A percentile compares a stretch with the other conserved stretches of the same genome.
Evolutionary conservation across 768 basidiomycete species (phyloP).

Genomic region (Termitomyces sp.): DNA sequence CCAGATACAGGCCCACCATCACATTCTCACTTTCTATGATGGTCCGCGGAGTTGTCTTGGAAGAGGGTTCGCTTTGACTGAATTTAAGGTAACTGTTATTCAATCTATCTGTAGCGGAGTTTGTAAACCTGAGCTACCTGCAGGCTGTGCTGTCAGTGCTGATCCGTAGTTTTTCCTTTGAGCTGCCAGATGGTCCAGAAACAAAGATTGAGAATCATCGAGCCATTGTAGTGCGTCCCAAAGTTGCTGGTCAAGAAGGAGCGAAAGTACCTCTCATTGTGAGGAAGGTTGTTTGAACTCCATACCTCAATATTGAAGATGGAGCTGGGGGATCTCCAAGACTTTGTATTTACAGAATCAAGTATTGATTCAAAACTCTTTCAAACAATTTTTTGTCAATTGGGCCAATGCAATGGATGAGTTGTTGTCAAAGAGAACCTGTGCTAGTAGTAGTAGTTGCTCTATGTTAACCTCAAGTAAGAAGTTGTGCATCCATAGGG

Average conservation of each 20-base stretch:
- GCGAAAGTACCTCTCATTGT: slow-evolving; percentile 26
- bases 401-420: no score
- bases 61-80: slow-evolving; percentile 34
- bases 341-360: no score
- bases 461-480: no score
- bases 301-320: not conserved
- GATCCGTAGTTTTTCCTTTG: slow-evolving; percentile 35
- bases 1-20: slow-evolving; percentile 30
- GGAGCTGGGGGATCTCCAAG: not conserved
- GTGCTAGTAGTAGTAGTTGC: no score
- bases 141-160: slow-evolving; percentile 40
- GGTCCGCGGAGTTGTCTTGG: slow-evolving; percentile 43
- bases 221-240: slow-evolving; percentile 30
- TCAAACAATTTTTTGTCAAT: no score
- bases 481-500: no score
- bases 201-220: slow-evolving; percentile 25
- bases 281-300: slow-evolving; percentile 10
- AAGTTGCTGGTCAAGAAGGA: slow-evolving; percentile 24
- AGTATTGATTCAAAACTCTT: no score
- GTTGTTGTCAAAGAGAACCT: no score
- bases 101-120: not conserved
- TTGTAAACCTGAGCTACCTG: not conserved
- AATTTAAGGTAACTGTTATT: slow-evolving; percentile 29
- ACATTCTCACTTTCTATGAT: slow-evolving; percentile 40
- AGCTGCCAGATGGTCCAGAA: slow-evolving; percentile 29